Percentiles rank a stretch among this genome's conserved stretches.
Conservation (phyloP, 192 early-diverging fungal species). For the Backusella liffmaniae region DNA sequence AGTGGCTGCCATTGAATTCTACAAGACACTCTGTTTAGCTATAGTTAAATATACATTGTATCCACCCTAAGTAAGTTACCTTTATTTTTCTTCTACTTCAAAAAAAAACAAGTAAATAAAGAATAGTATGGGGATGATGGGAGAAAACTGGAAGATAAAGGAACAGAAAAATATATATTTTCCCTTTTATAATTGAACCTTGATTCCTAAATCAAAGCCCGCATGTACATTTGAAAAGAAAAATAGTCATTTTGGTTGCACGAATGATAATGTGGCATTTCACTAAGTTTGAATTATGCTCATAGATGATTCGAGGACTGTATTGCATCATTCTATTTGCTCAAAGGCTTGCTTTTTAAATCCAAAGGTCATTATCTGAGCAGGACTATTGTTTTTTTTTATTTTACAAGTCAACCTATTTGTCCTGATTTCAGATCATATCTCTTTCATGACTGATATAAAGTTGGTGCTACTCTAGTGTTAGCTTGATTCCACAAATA, state of each 20-base stretch:
- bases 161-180: neutral
- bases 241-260: neutral
- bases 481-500: no score
- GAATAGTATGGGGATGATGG: neutral
- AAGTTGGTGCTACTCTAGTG: no score
- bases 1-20: neutral
- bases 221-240: neutral
- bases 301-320: neutral
- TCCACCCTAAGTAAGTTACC: neutral
- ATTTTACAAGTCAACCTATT: no score
- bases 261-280: conserved; percentile 3
- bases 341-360: neutral
- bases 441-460: no score
- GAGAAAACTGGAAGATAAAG: neutral
- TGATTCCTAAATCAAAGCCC: neutral
- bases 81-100: neutral
- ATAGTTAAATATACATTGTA: neutral
- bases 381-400: neutral
- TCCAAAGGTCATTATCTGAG: neutral
- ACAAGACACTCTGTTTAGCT: neutral
- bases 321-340: neutral
- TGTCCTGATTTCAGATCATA: no score
- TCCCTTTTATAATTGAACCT: neutral
- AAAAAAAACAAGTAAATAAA: neutral
- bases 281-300: neutral